Evolutionary conservation across 192 early-diverging fungal genomes (phyloP), one percentile per base, ranked within the genome.

Genomic region (Geranomyces michiganensis): DNA sequence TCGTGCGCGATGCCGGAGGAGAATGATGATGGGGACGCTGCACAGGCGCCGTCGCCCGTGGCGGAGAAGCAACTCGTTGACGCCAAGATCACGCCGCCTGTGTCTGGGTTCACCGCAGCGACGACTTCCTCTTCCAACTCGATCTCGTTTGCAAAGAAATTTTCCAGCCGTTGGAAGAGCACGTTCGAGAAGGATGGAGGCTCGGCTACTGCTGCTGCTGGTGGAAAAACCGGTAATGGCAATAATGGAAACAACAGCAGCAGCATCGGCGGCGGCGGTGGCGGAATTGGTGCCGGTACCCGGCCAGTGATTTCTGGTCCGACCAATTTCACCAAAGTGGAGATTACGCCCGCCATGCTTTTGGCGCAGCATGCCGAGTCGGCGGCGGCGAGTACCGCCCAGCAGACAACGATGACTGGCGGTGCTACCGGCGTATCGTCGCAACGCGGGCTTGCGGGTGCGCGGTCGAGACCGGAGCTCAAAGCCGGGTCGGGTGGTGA

Each of bases 291-390:
- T 10, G 36, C 36, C 10, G 36, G 36, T 41, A 7, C 36, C 5
- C 24, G 36, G 41, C 67, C 53, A 6, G 76, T 75, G 30, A 79
- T 79, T 48, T 77, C 74, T 12, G 73, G 68, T 5, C 78, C 78
- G 21, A 76, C 59, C 0, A 68, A 70, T 30, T 75, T 79, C 56
- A 63, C 43, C 1, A 79, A 77, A 32, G 49, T 76, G 2, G 78
- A 79, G n/a, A 48, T 68, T 24, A 19, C 67, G 15, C 32, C 67
- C 30, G 66, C 33, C 9, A 68, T 70, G 67, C 55, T 70, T 24
- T 9, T 75, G 3, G 14, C 32, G 19, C 62, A 64, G 43, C 62
- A 53, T 41, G 36, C 36, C 36, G 36, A 41, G 36, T 41, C 36
- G 36, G 10, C 36, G 36, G 36, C 36, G 3, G 36, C 36, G 36